Percentiles rank a stretch among this genome's conserved stretches.
These are phyloP conservation scores for Trichopus zeylanicus DNA, from an alignment of 116 monocot species.

Conservation along the genomic window DNA sequence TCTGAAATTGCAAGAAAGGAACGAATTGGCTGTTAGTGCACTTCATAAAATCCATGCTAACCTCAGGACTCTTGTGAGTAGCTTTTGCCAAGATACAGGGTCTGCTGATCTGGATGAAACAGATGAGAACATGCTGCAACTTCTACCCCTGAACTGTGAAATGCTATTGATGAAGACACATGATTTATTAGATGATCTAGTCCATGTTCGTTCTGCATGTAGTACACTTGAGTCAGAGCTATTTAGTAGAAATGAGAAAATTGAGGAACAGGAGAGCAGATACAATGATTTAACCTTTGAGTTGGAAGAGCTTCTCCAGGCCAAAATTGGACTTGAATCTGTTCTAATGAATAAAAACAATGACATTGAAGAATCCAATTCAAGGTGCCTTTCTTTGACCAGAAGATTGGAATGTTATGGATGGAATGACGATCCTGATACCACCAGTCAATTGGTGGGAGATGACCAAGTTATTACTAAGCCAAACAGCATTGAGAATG, in stretches of 20 bases:
- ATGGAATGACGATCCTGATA: background rate
- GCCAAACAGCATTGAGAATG: slow-evolving; percentile 15
- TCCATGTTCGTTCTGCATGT: slow-evolving; percentile 32
- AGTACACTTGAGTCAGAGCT: slow-evolving; percentile 41
- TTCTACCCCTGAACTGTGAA: slow-evolving; percentile 25
- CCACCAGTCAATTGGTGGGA: slow-evolving; percentile 1
- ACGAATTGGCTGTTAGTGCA: slow-evolving; percentile 16
- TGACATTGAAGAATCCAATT: slow-evolving; percentile 2
- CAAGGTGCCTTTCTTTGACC: slow-evolving; percentile 4
- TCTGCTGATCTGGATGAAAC: slow-evolving; percentile 9
- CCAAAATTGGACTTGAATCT: slow-evolving; percentile 22
- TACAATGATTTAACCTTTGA: slow-evolving; percentile 26
- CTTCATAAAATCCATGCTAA: slow-evolving; percentile 27
- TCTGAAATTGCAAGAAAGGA: slow-evolving; percentile 25
- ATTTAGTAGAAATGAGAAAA: slow-evolving; percentile 25
- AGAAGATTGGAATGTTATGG: background rate
- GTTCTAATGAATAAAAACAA: too few species aligned
- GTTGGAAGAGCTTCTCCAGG: slow-evolving; percentile 20
- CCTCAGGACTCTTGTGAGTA: slow-evolving; percentile 29
- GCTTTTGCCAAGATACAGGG: slow-evolving; percentile 14
- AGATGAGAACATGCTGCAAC: slow-evolving; percentile 26
- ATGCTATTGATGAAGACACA: slow-evolving; percentile 28
- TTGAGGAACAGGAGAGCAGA: slow-evolving; percentile 42
- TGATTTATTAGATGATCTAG: slow-evolving; percentile 38
- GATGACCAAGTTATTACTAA: background rate